A percentile compares a stretch with the other conserved stretches of the same genome.
Conservation (phyloP, 2,329 filamentous ascomycete genomes). For the Exophiala alcalophila region DNA sequence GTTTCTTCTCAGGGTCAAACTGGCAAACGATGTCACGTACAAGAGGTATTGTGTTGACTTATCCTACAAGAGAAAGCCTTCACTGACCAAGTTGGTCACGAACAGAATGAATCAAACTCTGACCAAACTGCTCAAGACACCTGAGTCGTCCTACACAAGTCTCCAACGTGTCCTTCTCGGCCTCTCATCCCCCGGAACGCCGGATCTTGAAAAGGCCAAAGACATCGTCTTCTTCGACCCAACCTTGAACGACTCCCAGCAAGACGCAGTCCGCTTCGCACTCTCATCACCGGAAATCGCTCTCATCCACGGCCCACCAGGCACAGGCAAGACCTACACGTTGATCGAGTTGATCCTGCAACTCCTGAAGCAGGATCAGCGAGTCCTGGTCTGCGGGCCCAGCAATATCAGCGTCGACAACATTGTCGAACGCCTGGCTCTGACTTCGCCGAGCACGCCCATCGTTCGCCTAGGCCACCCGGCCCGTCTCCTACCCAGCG, state of each 20-base stretch:
- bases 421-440: constrained; percentile 83
- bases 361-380: constrained; percentile 67
- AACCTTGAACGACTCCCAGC: constrained; percentile 59
- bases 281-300: constrained; percentile 77
- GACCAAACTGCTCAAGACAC: constrained; percentile 56
- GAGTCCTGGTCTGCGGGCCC: constrained; percentile 89
- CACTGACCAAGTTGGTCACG: constrained; percentile 5
- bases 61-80: constrained; percentile 12
- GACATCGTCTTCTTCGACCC: constrained; percentile 55
- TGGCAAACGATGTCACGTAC: constrained; percentile 65
- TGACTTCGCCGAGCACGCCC: constrained; percentile 63
- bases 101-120: constrained; percentile 66
- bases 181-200: constrained; percentile 52
- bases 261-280: constrained; percentile 72
- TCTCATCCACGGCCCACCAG: constrained; percentile 90
- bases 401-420: constrained; percentile 98
- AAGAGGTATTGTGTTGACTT: constrained; percentile 47
- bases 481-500: constrained; percentile 80
- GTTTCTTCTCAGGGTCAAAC: constrained; percentile 52
- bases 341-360: constrained; percentile 95
- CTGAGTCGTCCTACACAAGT: constrained; percentile 52
- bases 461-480: constrained; percentile 91
- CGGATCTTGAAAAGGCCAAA: constrained; percentile 46
- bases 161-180: constrained; percentile 62
- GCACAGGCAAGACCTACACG: constrained; percentile 95